Evolutionary conservation across 495 filamentous ascomycete species (phyloP).

Genomic region (Lophiotrema nucula): DNA sequence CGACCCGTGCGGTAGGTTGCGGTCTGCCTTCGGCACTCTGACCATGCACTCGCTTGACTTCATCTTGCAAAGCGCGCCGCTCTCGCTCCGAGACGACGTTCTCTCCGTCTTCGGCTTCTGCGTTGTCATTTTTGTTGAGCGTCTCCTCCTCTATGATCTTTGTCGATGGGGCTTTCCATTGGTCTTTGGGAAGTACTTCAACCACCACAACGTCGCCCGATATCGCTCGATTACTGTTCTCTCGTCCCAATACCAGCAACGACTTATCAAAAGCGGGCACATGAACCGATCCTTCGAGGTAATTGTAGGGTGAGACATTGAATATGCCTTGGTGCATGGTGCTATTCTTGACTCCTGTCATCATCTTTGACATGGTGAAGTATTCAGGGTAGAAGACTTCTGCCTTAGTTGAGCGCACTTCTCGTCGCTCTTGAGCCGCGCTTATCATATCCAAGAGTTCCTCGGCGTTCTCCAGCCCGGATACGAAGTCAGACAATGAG

Average conservation of each 20-base stretch:
- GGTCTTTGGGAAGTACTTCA: conserved; percentile 85
- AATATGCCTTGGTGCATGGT: conserved; percentile 90
- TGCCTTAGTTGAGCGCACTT: conserved; percentile 60
- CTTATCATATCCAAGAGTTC: conserved; percentile 93
- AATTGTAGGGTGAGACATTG: conserved; percentile 97
- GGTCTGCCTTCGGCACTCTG: conserved; percentile 71
- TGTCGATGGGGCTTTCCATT: conserved; percentile 93
- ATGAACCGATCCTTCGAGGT: conserved; percentile 86
- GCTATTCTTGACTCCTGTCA: conserved; percentile 83
- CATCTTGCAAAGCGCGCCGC: conserved; percentile 79
- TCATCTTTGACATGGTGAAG: conserved; percentile 86
- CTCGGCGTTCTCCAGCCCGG: conserved; percentile 77
- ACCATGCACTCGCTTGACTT: conserved; percentile 84
- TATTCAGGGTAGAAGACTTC: conserved; percentile 76
- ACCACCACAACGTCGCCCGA: conserved; percentile 90
- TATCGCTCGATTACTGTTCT: conserved; percentile 93
- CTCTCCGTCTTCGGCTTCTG: conserved; percentile 73
- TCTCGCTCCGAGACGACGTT: conserved; percentile 81
- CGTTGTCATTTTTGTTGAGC: conserved; percentile 88
- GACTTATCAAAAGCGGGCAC: conserved; percentile 86
- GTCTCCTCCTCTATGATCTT: conserved; percentile 95
- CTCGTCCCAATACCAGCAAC: conserved; percentile 83
- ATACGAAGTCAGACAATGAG: conserved; percentile 70
- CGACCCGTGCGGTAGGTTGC: conserved; percentile 89
- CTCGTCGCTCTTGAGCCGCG: conserved; percentile 64